phyloP scores from a whole-genome alignment of 805 yeast species.

The Starmerella floris region DNA sequence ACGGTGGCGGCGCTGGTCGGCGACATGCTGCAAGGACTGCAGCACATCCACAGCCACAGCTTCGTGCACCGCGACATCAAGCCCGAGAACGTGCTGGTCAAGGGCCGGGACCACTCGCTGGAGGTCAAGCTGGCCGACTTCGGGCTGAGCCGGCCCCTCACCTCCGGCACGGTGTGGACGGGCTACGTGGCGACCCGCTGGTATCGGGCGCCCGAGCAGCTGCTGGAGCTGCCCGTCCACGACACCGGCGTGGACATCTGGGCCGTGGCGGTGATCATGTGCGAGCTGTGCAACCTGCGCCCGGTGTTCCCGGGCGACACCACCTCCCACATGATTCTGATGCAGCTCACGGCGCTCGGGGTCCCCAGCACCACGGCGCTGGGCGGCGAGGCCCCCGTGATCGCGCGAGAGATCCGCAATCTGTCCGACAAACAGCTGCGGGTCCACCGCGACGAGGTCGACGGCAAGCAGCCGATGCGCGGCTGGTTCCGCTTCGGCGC shows the following conservation, averaged over 20 bases:
- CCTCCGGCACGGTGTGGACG: constrained; percentile 43
- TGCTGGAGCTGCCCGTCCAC: constrained; percentile 39
- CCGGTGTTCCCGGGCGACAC: constrained; percentile 78
- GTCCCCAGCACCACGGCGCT: constrained; percentile 39
- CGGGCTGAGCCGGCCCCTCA: constrained; percentile 68
- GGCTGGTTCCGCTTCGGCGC: constrained; percentile 5
- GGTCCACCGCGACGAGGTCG: neutral
- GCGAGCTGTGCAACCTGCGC: constrained; percentile 55
- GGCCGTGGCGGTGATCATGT: constrained; percentile 78
- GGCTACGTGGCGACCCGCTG: constrained; percentile 90
- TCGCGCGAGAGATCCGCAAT: neutral
- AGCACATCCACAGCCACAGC: constrained; percentile 60
- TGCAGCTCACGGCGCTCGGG: constrained; percentile 56
- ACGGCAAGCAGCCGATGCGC: neutral
- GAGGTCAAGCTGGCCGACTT: constrained; percentile 84
- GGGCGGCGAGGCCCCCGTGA: constrained; percentile 7
- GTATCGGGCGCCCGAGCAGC: constrained; percentile 89
- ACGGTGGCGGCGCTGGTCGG: constrained; percentile 2
- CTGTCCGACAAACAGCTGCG: neutral
- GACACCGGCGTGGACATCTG: constrained; percentile 76
- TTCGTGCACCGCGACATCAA: constrained; percentile 83
- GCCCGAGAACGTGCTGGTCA: constrained; percentile 79
- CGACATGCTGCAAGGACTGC: constrained; percentile 50
- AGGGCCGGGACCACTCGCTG: constrained; percentile 40
- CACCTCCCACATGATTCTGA: constrained; percentile 67